These are phyloP conservation scores for Apophysomyces trapeziformis DNA, from an alignment of 371 early-diverging fungal genomes.

Conservation along the genomic window DNA sequence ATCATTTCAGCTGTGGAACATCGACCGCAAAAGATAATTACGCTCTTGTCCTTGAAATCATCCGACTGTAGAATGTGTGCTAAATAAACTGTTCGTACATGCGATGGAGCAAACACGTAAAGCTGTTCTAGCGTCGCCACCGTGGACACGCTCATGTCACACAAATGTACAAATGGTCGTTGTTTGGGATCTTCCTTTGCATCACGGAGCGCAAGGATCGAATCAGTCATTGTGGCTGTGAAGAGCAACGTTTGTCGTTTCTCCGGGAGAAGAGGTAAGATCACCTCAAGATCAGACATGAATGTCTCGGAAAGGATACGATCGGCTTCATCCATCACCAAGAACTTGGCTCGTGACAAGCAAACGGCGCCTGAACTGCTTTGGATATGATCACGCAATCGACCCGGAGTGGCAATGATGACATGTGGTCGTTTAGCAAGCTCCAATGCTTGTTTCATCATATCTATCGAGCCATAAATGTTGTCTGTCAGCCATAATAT, in stretches of 20 bases:
- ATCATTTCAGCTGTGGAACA: slow-evolving; percentile 85
- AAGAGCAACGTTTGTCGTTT: slow-evolving; percentile 92
- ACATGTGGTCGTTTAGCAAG: slow-evolving; percentile 91
- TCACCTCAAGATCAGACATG: slow-evolving; percentile 80
- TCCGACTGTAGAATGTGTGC: slow-evolving; percentile 75
- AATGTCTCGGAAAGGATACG: slow-evolving; percentile 85
- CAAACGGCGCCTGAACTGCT: slow-evolving; percentile 72
- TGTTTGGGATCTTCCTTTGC: slow-evolving; percentile 46
- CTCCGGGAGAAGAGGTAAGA: slow-evolving; percentile 79
- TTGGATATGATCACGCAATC: slow-evolving; percentile 92
- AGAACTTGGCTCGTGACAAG: slow-evolving; percentile 58
- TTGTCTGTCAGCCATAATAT: not conserved
- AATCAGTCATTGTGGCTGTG: slow-evolving; percentile 95
- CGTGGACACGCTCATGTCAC: slow-evolving; percentile 76
- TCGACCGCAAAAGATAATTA: slow-evolving; percentile 90
- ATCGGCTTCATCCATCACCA: slow-evolving; percentile 99
- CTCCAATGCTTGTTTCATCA: slow-evolving; percentile 92
- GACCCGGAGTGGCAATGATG: slow-evolving; percentile 98
- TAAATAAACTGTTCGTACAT: slow-evolving; percentile 92
- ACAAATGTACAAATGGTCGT: slow-evolving; percentile 82
- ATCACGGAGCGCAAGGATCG: slow-evolving; percentile 67
- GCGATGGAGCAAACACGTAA: slow-evolving; percentile 93
- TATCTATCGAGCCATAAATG: slow-evolving; percentile 54
- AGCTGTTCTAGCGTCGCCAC: slow-evolving; percentile 88
- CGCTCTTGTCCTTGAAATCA: slow-evolving; percentile 75